Base-by-base conservation (phyloP, 805 yeast genomes). In the Candida gorgasii region DNA sequence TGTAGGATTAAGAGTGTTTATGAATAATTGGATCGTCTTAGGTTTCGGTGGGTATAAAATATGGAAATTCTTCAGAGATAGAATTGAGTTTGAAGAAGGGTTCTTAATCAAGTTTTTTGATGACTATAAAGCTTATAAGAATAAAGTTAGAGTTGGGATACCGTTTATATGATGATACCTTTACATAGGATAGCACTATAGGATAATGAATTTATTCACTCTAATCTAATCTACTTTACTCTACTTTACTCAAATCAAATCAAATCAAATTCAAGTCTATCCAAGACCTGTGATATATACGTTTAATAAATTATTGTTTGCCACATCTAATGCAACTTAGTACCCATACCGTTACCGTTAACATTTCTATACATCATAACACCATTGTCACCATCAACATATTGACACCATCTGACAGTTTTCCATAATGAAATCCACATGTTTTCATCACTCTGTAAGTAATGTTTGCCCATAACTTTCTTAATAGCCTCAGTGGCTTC, bases 401-500 rank as follows among this genome's bases (percentile, higher is more conserved):
- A 84, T 61, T 84, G 89, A 57, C 89, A 84, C 53, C 68, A 57
- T 70, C 88, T 76, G 29, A 77, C 79, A 30, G 76, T 63, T 54
- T 79, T 80, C 75, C 86, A 88, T 55, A 78, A 74, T 31, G 82
- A 68, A 40, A 62, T 59, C 80, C 86, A 80, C 89, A 88, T 84
- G 72, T 78, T 85, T 64, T 86, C 87, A 51, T 74, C 82, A 42
- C 75, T 67, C 56, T 76, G 66, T 47, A 72, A 75, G 72, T 87
- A 88, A 65, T 85, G 89, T 51, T 78, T 75, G 54, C 96, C 96
- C 93, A 87, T 83, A 47, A 84, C 92, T 64, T 82, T 79, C 69
- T 82, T 79, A 65, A 87, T 82, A 42, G 86, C 92, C 47, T 69
- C 88, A 46, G 88, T 75, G 37, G 86, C 93, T 57, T 78, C 80